Conservation (phyloP, 2,329 filamentous ascomycete genomes). For the Byssochlamys sp. region DNA sequence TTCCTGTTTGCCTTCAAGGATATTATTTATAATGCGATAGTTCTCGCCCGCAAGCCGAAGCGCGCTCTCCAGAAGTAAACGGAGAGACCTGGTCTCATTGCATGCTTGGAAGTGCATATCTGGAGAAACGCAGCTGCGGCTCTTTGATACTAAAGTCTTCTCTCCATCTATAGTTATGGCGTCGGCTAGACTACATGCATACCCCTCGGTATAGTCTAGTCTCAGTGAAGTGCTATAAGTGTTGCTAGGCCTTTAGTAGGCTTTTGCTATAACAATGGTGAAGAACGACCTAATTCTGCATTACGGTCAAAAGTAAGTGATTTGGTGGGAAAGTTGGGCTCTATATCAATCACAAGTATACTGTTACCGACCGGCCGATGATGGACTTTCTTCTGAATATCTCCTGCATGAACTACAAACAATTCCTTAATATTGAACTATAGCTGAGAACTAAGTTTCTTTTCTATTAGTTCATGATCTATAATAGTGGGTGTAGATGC, state of each 20-base stretch:
- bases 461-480: too few species aligned
- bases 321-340: neutral
- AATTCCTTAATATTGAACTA: neutral
- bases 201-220: neutral
- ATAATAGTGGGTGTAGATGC: too few species aligned
- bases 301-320: neutral
- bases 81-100: neutral
- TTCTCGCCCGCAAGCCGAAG: constrained; percentile 23
- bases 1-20: constrained; percentile 98
- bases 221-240: neutral
- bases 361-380: neutral
- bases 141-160: neutral
- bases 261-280: neutral
- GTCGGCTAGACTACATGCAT: neutral
- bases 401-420: neutral
- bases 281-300: neutral
- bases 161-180: neutral
- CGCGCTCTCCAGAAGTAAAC: constrained; percentile 21
- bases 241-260: neutral
- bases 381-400: neutral
- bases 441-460: neutral
- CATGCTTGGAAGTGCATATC: neutral
- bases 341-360: neutral
- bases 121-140: neutral
- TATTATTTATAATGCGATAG: constrained; percentile 63